Evolutionary conservation across 2,329 filamentous ascomycete species (phyloP).

Genomic region (Blastomyces gilchristii): DNA sequence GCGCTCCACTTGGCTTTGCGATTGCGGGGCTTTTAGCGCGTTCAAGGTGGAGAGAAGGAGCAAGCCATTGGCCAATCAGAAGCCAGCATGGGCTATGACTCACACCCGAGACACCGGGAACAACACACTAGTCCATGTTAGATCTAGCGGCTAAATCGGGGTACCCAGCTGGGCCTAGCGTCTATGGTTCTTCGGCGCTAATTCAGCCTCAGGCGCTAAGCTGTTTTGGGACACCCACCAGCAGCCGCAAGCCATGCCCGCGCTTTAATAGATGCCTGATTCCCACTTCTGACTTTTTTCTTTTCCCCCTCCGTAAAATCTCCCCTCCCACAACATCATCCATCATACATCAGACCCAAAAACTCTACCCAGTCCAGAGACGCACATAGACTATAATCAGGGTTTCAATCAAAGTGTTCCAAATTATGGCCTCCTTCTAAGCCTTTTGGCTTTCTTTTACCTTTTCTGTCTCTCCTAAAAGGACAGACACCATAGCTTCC

Average conservation of each 20-base stretch:
- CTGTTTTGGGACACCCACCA: constrained; percentile 12
- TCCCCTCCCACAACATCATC: constrained; percentile 5
- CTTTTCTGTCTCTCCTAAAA: constrained; percentile 28
- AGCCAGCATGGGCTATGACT: constrained; percentile 22
- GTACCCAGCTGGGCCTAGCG: constrained; percentile 20
- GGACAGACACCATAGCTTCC: constrained; percentile 35
- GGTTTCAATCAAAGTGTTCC: constrained; percentile 14
- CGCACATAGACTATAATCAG: not conserved
- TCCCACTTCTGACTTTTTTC: constrained; percentile 16
- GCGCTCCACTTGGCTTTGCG: not conserved
- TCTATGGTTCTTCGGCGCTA: constrained; percentile 13
- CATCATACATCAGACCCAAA: constrained; percentile 5
- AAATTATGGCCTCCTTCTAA: constrained; percentile 35
- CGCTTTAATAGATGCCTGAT: constrained; percentile 31
- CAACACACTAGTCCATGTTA: constrained; percentile 10
- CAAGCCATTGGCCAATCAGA: constrained; percentile 22
- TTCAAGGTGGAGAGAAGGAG: no score
- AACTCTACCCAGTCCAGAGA: not conserved
- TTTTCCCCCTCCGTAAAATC: constrained; percentile 13
- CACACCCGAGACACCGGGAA: constrained; percentile 26
- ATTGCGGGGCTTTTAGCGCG: not conserved
- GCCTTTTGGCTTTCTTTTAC: constrained; percentile 19
- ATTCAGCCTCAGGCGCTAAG: constrained; percentile 11
- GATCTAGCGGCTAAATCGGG: constrained; percentile 13
- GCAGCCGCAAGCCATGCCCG: not conserved